These are phyloP conservation scores for Stereocaulon alpinum DNA, from an alignment of 495 filamentous ascomycete species.

Conservation along the genomic window DNA sequence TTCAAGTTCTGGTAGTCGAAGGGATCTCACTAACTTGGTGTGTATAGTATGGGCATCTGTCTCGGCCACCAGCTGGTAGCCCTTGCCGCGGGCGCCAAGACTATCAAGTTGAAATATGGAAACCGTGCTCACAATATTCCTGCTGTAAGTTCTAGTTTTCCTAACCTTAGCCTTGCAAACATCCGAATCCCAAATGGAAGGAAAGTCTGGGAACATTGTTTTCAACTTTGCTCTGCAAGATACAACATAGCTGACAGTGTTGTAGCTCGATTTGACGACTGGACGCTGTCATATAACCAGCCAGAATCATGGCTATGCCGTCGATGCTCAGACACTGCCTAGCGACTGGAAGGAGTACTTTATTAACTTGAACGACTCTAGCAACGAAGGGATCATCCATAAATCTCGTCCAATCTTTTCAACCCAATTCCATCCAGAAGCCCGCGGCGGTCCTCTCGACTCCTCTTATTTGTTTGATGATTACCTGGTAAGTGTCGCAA, in stretches of 20 bases:
- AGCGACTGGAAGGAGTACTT: constrained; percentile 70
- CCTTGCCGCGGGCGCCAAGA: constrained; percentile 77
- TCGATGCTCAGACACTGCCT: constrained; percentile 74
- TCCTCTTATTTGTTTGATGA: constrained; percentile 90
- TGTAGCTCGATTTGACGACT: constrained; percentile 69
- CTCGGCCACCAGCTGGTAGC: constrained; percentile 92
- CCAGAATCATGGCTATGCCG: constrained; percentile 98
- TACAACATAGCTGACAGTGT: too few relatives aligned
- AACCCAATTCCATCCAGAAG: constrained; percentile 97
- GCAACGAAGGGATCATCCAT: constrained; percentile 64
- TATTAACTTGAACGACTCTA: constrained; percentile 54
- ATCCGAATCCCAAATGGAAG: too few relatives aligned
- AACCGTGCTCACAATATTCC: constrained; percentile 99
- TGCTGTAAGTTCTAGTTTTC: constrained; percentile 28
- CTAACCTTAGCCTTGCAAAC: too few relatives aligned
- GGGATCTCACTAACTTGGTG: too few relatives aligned
- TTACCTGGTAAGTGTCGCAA: constrained; percentile 79
- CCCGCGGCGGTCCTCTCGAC: constrained; percentile 91
- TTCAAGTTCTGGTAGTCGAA: too few relatives aligned
- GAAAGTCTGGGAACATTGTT: too few relatives aligned
- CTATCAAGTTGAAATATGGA: constrained; percentile 95
- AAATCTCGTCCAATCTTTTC: constrained; percentile 93
- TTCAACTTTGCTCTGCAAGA: too few relatives aligned
- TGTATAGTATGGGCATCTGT: constrained; percentile 48
- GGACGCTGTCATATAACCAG: constrained; percentile 96